Base-by-base conservation (phyloP, 441 rosid genomes). In the Mallotus japonicus region DNA sequence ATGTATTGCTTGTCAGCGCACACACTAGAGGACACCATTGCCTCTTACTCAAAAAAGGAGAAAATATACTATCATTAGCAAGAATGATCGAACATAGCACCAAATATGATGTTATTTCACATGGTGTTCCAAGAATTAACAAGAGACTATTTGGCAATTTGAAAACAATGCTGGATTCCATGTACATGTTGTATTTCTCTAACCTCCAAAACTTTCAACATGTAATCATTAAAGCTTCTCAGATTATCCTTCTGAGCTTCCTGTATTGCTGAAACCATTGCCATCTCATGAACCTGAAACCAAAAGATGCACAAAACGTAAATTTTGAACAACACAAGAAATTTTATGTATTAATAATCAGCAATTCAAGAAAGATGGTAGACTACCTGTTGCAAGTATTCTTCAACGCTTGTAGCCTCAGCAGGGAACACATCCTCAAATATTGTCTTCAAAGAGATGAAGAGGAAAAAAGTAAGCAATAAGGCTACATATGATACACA, bases 351-450 rank as follows among this genome's bases (percentile, higher is more conserved):
- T n/a, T 55, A 8, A n/a, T 54, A 44, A 69, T 7, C 16, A 20
- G 0, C 55, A 58, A 64, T 24, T 37, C 40, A 42, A 58, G 13
- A 60, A 58, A 70, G 20, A 32, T 34, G 55, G 69, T 14, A 75
- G 71, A 67, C 17, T 78, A 91, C 99, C 98, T 95, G 99, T 67
- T 92, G 99, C 82, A 92, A 80, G 80, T 92, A 92, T 79, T 95
- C 99, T 80, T 95, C 99, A 69, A 95, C 86, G 59, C 90, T 92
- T 0, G 95, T 90, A 0, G 98, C 98, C 85, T 95, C 99, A 49
- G 93, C 93, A 16, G 99, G 97, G 83, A 95, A 92, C 58, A 92
- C 99, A 84, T 95, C 99, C 85, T 95, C 99, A 72, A 92, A 95
- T 54, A 97, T 89, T 12, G 97, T 88, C 99, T 92, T 63, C 49